phyloP scores from a whole-genome alignment of 768 basidiomycete species.

The Leccinellum luteum region DNA sequence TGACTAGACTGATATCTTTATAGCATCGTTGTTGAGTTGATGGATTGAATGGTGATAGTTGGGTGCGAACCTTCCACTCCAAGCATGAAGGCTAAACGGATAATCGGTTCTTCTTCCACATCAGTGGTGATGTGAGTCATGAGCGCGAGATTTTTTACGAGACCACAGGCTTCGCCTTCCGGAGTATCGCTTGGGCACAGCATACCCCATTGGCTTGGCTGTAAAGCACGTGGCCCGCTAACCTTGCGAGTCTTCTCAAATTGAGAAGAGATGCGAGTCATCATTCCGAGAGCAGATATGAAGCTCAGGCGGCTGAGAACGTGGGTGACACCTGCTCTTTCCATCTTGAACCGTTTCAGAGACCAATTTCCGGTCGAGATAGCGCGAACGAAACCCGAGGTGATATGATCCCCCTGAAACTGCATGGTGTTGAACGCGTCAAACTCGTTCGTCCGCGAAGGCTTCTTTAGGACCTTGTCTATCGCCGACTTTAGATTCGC shows the following conservation, averaged over 20 bases:
- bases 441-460: constrained; percentile 89
- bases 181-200: constrained; percentile 98
- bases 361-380: constrained; percentile 99
- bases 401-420: constrained; percentile 95
- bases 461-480: constrained; percentile 96
- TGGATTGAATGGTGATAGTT: constrained; percentile 8
- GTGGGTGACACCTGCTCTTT: constrained; percentile 96
- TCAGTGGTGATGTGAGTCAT: constrained; percentile 99
- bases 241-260: constrained; percentile 99
- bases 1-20: constrained; percentile 83
- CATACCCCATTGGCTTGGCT: constrained; percentile 99
- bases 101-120: constrained; percentile 93
- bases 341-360: constrained; percentile 98
- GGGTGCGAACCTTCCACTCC: constrained; percentile 82
- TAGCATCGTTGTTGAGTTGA: constrained; percentile 12
- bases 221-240: constrained; percentile 92
- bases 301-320: constrained; percentile 93
- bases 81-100: constrained; percentile 87
- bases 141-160: constrained; percentile 96
- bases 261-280: constrained; percentile 98
- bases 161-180: constrained; percentile 98
- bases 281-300: constrained; percentile 98
- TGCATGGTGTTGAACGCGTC: constrained; percentile 94
- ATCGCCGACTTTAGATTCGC: constrained; percentile 92
- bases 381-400: constrained; percentile 91